These are phyloP conservation scores for Phaeotremella fagi DNA, from an alignment of 768 basidiomycete species.

Conservation along the genomic window DNA sequence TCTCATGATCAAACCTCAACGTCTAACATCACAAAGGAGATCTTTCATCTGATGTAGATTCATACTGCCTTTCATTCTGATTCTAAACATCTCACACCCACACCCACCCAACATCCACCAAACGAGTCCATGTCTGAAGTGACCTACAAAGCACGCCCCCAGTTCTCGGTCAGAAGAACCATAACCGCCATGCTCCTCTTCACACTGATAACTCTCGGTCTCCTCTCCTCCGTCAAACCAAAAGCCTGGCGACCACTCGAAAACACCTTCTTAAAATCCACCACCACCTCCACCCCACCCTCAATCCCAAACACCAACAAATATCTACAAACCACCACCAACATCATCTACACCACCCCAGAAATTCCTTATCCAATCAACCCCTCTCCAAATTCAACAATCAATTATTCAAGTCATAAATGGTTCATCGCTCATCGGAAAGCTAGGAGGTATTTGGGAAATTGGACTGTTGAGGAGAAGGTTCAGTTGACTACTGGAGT, in stretches of 20 bases:
- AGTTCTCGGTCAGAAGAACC: not conserved
- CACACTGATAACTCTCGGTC: not conserved
- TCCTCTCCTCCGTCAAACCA: not conserved
- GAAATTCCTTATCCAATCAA: constrained; percentile 13
- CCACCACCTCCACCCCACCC: not conserved
- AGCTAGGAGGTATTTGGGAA: constrained; percentile 48
- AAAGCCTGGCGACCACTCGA: not conserved
- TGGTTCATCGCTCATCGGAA: constrained; percentile 43
- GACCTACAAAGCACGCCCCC: not conserved
- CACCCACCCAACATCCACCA: too few relatives aligned
- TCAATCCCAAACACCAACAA: not conserved
- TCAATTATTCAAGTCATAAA: constrained; percentile 1
- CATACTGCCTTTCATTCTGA: too few relatives aligned
- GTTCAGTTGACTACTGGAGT: constrained; percentile 58
- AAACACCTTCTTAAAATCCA: too few relatives aligned
- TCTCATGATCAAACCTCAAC: too few relatives aligned
- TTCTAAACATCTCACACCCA: too few relatives aligned
- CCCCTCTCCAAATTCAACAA: not conserved
- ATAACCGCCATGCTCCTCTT: not conserved
- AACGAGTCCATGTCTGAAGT: too few relatives aligned
- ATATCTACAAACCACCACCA: constrained; percentile 6
- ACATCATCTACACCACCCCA: constrained; percentile 16
- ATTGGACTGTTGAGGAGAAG: constrained; percentile 58
- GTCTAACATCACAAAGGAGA: too few relatives aligned
- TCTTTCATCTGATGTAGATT: too few relatives aligned